Conservation (phyloP, 371 early-diverging fungal genomes). For the Syncephalastrum racemosum region DNA sequence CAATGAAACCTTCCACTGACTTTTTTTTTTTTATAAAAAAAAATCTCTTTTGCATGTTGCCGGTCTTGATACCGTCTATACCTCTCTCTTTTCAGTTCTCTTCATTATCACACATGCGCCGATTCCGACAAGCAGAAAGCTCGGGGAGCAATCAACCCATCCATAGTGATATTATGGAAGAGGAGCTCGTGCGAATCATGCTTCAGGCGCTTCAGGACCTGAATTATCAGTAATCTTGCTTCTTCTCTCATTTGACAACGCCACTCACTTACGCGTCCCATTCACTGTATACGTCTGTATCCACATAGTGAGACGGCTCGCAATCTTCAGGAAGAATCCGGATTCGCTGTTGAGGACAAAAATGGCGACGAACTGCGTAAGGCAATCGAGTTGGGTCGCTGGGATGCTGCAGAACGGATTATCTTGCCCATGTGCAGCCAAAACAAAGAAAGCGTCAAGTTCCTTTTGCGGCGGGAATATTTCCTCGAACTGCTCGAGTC, state of each 20-base stretch:
- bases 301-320: conserved; percentile 55
- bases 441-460: conserved; percentile 28
- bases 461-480: conserved; percentile 78
- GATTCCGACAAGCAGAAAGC: no score
- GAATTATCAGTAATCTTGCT: conserved; percentile 72
- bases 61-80: no score
- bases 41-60: no score
- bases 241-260: background rate
- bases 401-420: conserved; percentile 65
- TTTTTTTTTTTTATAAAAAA: no score
- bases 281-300: background rate
- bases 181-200: conserved; percentile 85
- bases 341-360: conserved; percentile 63
- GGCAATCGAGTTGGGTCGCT: conserved; percentile 71
- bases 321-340: conserved; percentile 72
- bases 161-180: conserved; percentile 22
- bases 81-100: no score
- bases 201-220: conserved; percentile 81
- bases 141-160: no score
- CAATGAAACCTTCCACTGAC: no score
- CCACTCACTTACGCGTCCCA: background rate
- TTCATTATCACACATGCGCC: no score
- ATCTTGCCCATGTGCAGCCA: conserved; percentile 31
- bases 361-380: conserved; percentile 60
- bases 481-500: conserved; percentile 79